Conservation (phyloP, 108 stramenopile species). For the Skeletonema costatum region DNA sequence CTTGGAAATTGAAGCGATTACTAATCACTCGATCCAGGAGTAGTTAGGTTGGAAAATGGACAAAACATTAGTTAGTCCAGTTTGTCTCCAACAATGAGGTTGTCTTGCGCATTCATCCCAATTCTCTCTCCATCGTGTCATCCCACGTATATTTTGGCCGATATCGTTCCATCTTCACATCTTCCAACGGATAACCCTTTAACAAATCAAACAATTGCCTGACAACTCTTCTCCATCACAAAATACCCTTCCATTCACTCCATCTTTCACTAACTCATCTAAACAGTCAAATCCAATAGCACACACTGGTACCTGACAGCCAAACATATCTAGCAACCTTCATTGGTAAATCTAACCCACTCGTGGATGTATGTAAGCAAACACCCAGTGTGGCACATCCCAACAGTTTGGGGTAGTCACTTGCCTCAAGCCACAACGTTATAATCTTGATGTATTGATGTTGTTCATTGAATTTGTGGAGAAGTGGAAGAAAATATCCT, state of each 20-base stretch:
- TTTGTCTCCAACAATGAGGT: conserved; percentile 35
- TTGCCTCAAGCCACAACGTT: conserved; percentile 94
- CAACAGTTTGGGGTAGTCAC: conserved; percentile 92
- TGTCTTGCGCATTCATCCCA: conserved; percentile 73
- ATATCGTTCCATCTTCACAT: conserved; percentile 61
- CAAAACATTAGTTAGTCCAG: background rate
- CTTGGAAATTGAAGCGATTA: background rate
- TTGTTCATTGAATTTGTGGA: conserved; percentile 34
- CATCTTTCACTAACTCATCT: conserved; percentile 90
- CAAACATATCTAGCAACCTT: conserved; percentile 98
- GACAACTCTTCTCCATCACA: conserved; percentile 58
- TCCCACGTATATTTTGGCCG: conserved; percentile 58
- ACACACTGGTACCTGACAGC: conserved; percentile 94
- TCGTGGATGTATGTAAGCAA: conserved; percentile 96
- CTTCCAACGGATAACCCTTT: conserved; percentile 26
- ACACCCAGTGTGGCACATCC: conserved; percentile 91
- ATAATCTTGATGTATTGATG: conserved; percentile 57
- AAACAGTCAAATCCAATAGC: conserved; percentile 89
- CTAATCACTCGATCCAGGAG: too few relatives aligned
- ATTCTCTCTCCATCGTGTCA: conserved; percentile 76
- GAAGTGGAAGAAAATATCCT: conserved; percentile 60
- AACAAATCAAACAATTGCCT: conserved; percentile 67
- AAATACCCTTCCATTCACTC: conserved; percentile 85
- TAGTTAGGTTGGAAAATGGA: too few relatives aligned
- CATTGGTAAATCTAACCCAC: conserved; percentile 98